Evolutionary conservation across 2,329 filamentous ascomycete species (phyloP), one percentile per base, ranked within the genome.

Genomic region (Scortechinia acanthostroma): DNA sequence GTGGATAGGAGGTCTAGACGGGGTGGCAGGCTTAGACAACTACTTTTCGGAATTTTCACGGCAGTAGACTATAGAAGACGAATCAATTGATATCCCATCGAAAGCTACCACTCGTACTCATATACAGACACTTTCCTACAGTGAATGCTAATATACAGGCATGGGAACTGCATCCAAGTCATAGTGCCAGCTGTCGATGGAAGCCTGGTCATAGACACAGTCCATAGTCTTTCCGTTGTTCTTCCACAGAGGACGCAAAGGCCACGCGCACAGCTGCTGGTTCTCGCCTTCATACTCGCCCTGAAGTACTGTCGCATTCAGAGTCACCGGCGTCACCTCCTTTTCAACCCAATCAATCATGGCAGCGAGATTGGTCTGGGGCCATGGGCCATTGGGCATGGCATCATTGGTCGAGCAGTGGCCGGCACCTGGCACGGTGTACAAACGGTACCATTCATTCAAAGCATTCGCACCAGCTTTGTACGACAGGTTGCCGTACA

Each of bases 321-420:
- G 52, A 1, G 58, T 64, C 5, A 54, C 58, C 2, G 74, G 73
- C 42, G 60, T 63, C 3, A 63, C 54, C 2, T 65, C 69, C 13
- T 70, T 65, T 59, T 77, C 73, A 1, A 74, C 72, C 73, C 72
- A 77, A 45, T 71, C 59, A 43, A 78, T 69, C 51, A 74, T 57
- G 2, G 55, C 62, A 50, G 63, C 59, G 49, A 73, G 59, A 50
- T 70, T 74, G 14, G 65, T 64, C 53, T 69, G 56, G 1, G 66
- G 65, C 53, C 62, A 69, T 2, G 59, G 61, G 0, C 67, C 67
- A 21, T 56, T 55, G 0, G 68, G 62, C 53, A 70, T 62, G 6
- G 62, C 53, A 2, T 52, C 22, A 52, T 68, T 73, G 13, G 60
- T 53, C 0, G 58, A 54, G 50, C 73, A 78, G 58, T 77, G 74